Evolutionary conservation across 805 yeast species (phyloP), one percentile per base, ranked within the genome.

Genomic region (Spathaspora passalidarum): DNA sequence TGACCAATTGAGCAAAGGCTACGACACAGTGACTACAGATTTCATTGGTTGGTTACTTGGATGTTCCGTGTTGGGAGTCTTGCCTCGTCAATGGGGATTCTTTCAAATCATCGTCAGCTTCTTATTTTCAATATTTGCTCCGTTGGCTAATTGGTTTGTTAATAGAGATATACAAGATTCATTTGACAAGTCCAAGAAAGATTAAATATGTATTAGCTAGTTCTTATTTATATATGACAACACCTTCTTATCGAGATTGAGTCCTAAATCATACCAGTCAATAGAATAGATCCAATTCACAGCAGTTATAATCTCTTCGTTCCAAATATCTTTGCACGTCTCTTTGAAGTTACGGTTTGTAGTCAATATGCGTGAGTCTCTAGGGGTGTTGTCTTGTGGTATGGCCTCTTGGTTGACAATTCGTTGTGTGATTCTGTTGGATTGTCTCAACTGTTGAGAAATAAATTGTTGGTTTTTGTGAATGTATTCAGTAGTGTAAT

Each of bases 21-120:
- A 82, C 44, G 84, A 85, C 47, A 81, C 85, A 42, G 73, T 91
- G 8, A 82, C 82, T 42, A 92, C 97, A 0, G 99, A 94, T 63
- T 66, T 79, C 14, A 78, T 90, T 32, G 96, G 96, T 4, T 90
- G 95, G 92, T 64, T 88, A 1, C 67, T 94, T 35, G 81, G 82
- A 54, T 71, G 82, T 38, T 70, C 84, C 20, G 78, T 78, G 56
- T 68, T 88, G 49, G 95, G 96, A 1, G 70, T 81, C 40, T 72
- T 82, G 46, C 95, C 96, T 7, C 69, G 94, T 23, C 70, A 71
- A 38, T 75, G 79, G 63, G 78, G 82, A 54, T 45, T 80, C 1
- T 51, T 83, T 1, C 77, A 72, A 54, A 56, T 69, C 2, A 42
- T 72, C n/a, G 58, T 67, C 8, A 51, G 68, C 16, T 60, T 72